Evolutionary conservation across 2,329 filamentous ascomycete species (phyloP).

Genomic region (Alternaria sp.): DNA sequence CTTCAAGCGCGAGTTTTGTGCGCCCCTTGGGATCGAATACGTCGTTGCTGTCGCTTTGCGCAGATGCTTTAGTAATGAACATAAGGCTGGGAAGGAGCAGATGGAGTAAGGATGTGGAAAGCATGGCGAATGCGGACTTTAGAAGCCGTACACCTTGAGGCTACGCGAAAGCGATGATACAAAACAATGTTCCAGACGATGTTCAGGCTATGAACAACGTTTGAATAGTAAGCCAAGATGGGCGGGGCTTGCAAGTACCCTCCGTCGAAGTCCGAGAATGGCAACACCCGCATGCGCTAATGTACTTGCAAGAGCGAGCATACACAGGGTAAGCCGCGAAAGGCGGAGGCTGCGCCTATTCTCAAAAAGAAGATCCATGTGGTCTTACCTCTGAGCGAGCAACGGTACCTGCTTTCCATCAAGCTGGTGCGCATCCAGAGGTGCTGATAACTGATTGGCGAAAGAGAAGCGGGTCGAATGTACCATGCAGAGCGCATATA

Average conservation of each 20-base stretch:
- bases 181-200: background rate
- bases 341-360: background rate
- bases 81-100: constrained; percentile 19
- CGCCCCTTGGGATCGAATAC: constrained; percentile 30
- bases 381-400: constrained; percentile 21
- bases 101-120: constrained; percentile 16
- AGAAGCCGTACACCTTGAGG: background rate
- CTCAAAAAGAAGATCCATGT: background rate
- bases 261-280: background rate
- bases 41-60: constrained; percentile 22
- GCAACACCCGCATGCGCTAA: background rate
- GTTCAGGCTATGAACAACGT: background rate
- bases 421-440: background rate
- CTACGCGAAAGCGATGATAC: background rate
- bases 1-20: constrained; percentile 45
- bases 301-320: background rate
- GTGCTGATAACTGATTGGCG: background rate
- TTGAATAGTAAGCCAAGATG: background rate
- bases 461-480: background rate
- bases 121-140: constrained; percentile 18
- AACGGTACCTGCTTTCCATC: constrained; percentile 15
- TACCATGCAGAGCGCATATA: background rate
- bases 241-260: background rate
- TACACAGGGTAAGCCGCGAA: background rate
- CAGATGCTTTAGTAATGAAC: constrained; percentile 27